phyloP scores from a whole-genome alignment of 352 stramenopile genomes.

The Halophytophthora polymorphica region DNA sequence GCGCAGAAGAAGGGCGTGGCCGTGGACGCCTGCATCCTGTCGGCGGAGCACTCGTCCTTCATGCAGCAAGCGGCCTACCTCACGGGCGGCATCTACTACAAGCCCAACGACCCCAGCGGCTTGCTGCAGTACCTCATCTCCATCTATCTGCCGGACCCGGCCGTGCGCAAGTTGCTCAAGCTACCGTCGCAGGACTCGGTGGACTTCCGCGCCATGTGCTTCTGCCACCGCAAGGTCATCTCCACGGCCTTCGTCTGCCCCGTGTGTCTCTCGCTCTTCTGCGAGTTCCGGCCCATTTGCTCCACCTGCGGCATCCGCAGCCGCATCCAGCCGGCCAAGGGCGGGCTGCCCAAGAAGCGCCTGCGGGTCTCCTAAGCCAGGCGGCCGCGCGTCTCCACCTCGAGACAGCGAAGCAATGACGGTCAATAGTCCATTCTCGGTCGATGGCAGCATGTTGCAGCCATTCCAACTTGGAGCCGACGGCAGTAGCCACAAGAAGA shows the following conservation, averaged over 20 bases:
- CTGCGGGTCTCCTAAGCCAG: slow-evolving; percentile 12
- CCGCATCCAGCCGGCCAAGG: slow-evolving; percentile 74
- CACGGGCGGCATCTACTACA: slow-evolving; percentile 86
- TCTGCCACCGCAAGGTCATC: slow-evolving; percentile 84
- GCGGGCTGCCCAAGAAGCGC: slow-evolving; percentile 51
- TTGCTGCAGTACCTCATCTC: slow-evolving; percentile 85
- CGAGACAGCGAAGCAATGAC: no score
- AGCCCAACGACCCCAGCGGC: slow-evolving; percentile 59
- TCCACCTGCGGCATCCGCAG: slow-evolving; percentile 86
- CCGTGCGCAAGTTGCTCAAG: slow-evolving; percentile 78
- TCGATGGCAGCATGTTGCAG: slow-evolving; percentile 11
- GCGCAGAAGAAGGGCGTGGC: slow-evolving; percentile 84
- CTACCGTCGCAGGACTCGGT: slow-evolving; percentile 82
- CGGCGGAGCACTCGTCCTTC: slow-evolving; percentile 76
- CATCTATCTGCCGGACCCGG: slow-evolving; percentile 81
- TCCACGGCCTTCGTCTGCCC: slow-evolving; percentile 84
- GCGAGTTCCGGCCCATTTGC: slow-evolving; percentile 83
- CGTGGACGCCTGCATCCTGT: slow-evolving; percentile 79
- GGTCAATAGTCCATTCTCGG: no score
- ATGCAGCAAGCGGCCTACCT: slow-evolving; percentile 87
- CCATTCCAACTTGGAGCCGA: slow-evolving; percentile 1
- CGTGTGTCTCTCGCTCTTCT: slow-evolving; percentile 87
- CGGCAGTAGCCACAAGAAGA: no score
- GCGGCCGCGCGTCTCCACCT: no score
- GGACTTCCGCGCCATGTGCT: slow-evolving; percentile 89